These are phyloP conservation scores for Alternaria sp. DNA, from an alignment of 2,329 filamentous ascomycete species.

Conservation along the genomic window DNA sequence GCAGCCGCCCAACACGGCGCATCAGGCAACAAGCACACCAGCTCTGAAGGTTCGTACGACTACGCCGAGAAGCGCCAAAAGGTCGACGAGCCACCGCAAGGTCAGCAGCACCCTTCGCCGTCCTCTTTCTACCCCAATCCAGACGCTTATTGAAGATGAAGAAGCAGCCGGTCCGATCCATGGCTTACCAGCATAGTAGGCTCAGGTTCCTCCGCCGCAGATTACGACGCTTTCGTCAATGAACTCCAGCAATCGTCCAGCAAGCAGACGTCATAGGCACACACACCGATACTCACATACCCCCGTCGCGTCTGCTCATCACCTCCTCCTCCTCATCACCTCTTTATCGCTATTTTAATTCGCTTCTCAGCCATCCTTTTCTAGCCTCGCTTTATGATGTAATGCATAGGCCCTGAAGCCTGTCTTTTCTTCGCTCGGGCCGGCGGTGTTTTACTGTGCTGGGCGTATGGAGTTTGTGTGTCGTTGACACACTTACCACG, in stretches of 20 bases:
- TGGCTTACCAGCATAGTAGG: slow-evolving; percentile 32
- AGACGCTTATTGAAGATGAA: slow-evolving; percentile 38
- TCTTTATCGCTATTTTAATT: background rate
- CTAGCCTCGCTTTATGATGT: slow-evolving; percentile 16
- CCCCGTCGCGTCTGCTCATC: background rate
- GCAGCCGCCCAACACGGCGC: slow-evolving; percentile 43
- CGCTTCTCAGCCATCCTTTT: slow-evolving; percentile 2
- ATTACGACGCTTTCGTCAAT: slow-evolving; percentile 28
- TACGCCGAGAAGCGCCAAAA: slow-evolving; percentile 47
- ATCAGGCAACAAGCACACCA: slow-evolving; percentile 42
- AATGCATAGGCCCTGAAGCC: slow-evolving; percentile 27
- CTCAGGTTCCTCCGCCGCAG: slow-evolving; percentile 12
- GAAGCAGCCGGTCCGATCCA: slow-evolving; percentile 34
- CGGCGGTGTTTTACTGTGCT: slow-evolving; percentile 17
- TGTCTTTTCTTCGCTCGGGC: slow-evolving; percentile 9
- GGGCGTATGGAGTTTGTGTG: slow-evolving; percentile 21
- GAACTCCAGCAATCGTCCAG: slow-evolving; percentile 22
- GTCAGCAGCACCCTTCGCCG: slow-evolving; percentile 39
- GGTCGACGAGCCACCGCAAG: slow-evolving; percentile 41
- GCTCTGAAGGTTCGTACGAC: slow-evolving; percentile 39
- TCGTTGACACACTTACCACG: background rate
- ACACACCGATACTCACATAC: background rate
- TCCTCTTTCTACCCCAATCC: slow-evolving; percentile 27
- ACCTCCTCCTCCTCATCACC: background rate
- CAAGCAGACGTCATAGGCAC: slow-evolving; percentile 17